These are phyloP conservation scores for Alternaria gaisen DNA, from an alignment of 2,329 filamentous ascomycete species.

Conservation along the genomic window DNA sequence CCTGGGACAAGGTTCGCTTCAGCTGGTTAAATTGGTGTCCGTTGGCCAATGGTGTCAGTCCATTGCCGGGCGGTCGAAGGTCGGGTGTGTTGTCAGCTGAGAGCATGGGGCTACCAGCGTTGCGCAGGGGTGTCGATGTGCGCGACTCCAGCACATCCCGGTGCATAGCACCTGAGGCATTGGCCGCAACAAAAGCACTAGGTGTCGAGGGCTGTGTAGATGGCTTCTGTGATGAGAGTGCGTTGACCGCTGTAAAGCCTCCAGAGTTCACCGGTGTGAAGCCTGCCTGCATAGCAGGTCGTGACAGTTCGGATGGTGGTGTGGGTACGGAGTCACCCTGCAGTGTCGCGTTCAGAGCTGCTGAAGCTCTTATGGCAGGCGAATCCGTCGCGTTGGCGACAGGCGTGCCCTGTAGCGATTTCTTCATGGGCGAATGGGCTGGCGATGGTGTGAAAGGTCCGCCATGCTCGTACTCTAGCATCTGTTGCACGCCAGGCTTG, in stretches of 20 bases:
- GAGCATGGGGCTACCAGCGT: constrained; percentile 68
- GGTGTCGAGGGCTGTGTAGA: constrained; percentile 36
- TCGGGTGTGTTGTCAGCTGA: constrained; percentile 73
- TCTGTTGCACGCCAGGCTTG: constrained; percentile 96
- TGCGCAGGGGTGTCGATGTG: constrained; percentile 68
- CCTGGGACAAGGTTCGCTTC: constrained; percentile 74
- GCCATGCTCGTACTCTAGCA: constrained; percentile 91
- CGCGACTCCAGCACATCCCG: constrained; percentile 61
- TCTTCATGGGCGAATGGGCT: constrained; percentile 75
- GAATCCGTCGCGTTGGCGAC: constrained; percentile 68
- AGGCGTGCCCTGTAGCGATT: constrained; percentile 59
- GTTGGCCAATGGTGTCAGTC: constrained; percentile 61
- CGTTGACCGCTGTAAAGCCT: constrained; percentile 74
- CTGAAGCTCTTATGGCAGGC: constrained; percentile 68
- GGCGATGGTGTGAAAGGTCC: constrained; percentile 86
- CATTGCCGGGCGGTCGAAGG: constrained; percentile 61
- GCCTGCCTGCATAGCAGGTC: constrained; percentile 65
- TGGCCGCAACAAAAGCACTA: constrained; percentile 66
- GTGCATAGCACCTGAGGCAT: constrained; percentile 60
- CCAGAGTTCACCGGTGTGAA: constrained; percentile 76
- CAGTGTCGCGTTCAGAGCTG: constrained; percentile 65
- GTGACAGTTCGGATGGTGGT: constrained; percentile 64
- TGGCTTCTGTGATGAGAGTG: constrained; percentile 40
- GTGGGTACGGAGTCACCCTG: constrained; percentile 48
- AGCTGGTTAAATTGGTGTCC: constrained; percentile 65